Percentiles rank a stretch among this genome's conserved stretches.
Conservation (phyloP, 148 eudicot genomes). For the Beta vulgaris region DNA sequence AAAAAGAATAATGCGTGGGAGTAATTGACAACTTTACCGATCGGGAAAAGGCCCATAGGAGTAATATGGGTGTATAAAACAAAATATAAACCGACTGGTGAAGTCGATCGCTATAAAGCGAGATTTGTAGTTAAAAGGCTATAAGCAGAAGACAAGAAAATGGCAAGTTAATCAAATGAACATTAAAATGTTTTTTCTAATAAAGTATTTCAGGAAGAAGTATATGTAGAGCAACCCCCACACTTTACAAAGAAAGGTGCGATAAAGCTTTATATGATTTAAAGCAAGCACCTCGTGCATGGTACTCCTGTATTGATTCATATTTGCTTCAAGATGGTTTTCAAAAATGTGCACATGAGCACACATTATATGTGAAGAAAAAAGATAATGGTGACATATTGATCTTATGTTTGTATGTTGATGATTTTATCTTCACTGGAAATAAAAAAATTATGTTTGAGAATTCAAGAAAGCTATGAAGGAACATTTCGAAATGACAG, state of each 20-base stretch:
- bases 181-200: background rate
- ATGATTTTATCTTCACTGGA: background rate
- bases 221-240: too few species aligned
- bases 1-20: background rate
- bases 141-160: background rate
- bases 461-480: background rate
- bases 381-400: too few species aligned
- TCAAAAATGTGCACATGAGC: too few species aligned
- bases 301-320: constrained; percentile 3
- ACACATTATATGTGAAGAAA: too few species aligned
- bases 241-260: too few species aligned
- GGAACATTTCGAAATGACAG: background rate
- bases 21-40: background rate
- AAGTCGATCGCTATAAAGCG: too few species aligned
- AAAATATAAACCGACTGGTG: too few species aligned
- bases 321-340: too few species aligned
- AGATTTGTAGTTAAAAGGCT: background rate
- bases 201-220: too few species aligned
- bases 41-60: too few species aligned
- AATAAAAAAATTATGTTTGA: background rate
- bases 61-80: too few species aligned
- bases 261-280: background rate
- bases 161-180: background rate
- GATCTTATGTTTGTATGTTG: background rate
- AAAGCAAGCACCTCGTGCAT: background rate